Conservation (phyloP, 495 filamentous ascomycete genomes). For the Neurospora intermedia region DNA sequence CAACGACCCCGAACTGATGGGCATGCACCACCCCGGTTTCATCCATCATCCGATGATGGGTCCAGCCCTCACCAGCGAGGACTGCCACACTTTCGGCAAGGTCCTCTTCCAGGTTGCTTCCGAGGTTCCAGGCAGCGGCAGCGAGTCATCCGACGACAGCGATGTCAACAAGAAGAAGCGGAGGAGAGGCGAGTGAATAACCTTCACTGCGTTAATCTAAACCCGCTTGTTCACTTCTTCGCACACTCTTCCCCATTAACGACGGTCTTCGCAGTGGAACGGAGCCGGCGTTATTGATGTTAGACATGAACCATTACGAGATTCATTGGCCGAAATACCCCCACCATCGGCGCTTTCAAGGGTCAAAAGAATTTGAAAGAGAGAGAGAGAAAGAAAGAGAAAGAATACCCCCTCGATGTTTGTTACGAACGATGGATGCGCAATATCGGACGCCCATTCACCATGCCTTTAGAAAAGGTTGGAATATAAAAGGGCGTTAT, state of each 20-base stretch:
- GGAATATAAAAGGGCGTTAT: background rate
- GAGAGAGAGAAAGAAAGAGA: background rate
- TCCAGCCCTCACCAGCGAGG: conserved; percentile 35
- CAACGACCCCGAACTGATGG: conserved; percentile 52
- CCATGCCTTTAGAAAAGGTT: background rate
- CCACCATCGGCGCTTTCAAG: conserved; percentile 9
- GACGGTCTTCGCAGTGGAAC: conserved; percentile 24
- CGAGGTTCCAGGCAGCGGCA: conserved; percentile 50
- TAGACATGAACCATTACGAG: conserved; percentile 27
- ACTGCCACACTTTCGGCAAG: conserved; percentile 51
- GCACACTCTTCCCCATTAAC: conserved; percentile 28
- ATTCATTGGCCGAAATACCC: conserved; percentile 13
- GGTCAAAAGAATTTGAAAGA: conserved; percentile 6
- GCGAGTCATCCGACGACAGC: conserved; percentile 44
- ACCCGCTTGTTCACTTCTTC: conserved; percentile 21
- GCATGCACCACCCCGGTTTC: conserved; percentile 9
- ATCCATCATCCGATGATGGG: conserved; percentile 14
- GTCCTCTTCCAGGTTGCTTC: conserved; percentile 69
- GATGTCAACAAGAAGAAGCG: conserved; percentile 59
- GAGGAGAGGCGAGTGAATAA: conserved; percentile 50
- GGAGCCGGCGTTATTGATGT: conserved; percentile 27
- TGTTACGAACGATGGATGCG: conserved; percentile 6
- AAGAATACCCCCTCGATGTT: conserved; percentile 5
- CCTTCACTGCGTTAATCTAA: background rate
- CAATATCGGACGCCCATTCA: background rate